phyloP scores from a whole-genome alignment of 1,139 yeast genomes.

The Hansenula anomala region DNA sequence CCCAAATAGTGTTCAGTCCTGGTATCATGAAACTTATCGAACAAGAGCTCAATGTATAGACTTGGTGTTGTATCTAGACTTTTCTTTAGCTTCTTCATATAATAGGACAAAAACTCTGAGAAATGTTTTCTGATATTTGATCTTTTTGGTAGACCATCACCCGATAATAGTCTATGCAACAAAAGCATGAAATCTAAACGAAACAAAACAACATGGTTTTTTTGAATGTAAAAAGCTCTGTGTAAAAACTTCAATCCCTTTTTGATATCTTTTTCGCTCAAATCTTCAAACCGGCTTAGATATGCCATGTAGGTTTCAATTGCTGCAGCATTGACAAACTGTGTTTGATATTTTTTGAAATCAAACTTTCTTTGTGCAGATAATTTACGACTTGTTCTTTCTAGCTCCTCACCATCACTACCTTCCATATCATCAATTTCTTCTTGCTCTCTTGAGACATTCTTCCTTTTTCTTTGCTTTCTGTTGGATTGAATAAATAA shows the following conservation, averaged over 20 bases:
- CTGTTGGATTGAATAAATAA: conserved; percentile 50
- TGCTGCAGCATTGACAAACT: conserved; percentile 33
- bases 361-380: conserved; percentile 49
- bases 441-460: conserved; percentile 23
- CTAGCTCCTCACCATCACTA: conserved; percentile 38
- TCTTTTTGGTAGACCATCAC: conserved; percentile 27
- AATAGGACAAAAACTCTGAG: conserved; percentile 62
- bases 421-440: conserved; percentile 37
- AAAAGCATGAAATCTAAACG: conserved; percentile 72
- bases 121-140: conserved; percentile 49
- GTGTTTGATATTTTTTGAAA: conserved; percentile 34
- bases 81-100: conserved; percentile 56
- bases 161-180: conserved; percentile 41
- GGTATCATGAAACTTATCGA: conserved; percentile 24
- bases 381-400: conserved; percentile 33
- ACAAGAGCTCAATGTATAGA: conserved; percentile 62
- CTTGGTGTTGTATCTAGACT: conserved; percentile 48
- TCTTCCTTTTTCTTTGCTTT: conserved; percentile 25
- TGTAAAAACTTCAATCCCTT: conserved; percentile 68
- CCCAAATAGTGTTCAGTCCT: conserved; percentile 36
- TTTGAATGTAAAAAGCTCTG: conserved; percentile 61
- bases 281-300: conserved; percentile 52
- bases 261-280: conserved; percentile 57
- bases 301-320: conserved; percentile 32
- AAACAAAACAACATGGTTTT: conserved; percentile 55